Evolutionary conservation across 371 early-diverging fungal species (phyloP).

Genomic region (Funneliformis caledonium): DNA sequence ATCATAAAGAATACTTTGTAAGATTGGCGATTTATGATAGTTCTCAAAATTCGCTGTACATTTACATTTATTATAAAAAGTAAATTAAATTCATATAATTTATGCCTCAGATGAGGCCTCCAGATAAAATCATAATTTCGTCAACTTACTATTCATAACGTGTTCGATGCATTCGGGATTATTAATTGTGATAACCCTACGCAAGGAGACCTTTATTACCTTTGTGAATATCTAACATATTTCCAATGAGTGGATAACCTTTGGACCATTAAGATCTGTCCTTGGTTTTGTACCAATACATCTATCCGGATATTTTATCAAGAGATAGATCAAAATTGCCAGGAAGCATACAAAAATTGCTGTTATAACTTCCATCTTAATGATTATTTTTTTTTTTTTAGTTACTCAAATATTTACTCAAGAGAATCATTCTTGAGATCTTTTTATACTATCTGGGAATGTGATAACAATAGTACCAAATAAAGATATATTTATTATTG

Average conservation of each 20-base stretch:
- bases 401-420: too few relatives aligned
- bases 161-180: constrained; percentile 46
- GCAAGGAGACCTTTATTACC: too few relatives aligned
- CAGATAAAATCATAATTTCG: too few relatives aligned
- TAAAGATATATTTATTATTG: too few relatives aligned
- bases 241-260: constrained; percentile 31
- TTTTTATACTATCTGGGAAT: too few relatives aligned
- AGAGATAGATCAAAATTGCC: constrained; percentile 22
- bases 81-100: too few relatives aligned
- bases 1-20: constrained; percentile 48
- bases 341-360: too few relatives aligned
- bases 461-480: too few relatives aligned
- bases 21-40: constrained; percentile 59
- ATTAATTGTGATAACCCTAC: constrained; percentile 45
- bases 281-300: constrained; percentile 42
- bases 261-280: constrained; percentile 22
- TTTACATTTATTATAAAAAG: background rate
- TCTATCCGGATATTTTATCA: constrained; percentile 47
- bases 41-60: constrained; percentile 56
- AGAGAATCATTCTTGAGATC: too few relatives aligned
- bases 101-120: too few relatives aligned
- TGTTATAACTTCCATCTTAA: too few relatives aligned
- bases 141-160: constrained; percentile 45
- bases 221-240: background rate
- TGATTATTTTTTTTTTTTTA: too few relatives aligned